Evolutionary conservation across 257 asterid genomes (phyloP), one percentile per base, ranked within the genome.

Genomic region (Solanum etuberosum): DNA sequence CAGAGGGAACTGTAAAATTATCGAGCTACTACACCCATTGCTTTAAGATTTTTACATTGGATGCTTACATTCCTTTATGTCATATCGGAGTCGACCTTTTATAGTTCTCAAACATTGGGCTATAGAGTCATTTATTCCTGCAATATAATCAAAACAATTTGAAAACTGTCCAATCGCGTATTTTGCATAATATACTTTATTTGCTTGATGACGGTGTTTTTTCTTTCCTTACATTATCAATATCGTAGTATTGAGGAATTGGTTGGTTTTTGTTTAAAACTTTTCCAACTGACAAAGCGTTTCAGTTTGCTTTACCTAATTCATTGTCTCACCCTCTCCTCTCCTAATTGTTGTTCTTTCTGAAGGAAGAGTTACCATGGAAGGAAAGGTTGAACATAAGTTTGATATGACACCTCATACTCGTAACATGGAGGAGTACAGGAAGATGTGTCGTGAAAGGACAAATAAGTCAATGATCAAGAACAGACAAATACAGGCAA

Each of bases 351-450:
- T 27, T 80, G 68, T 29, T 48, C 29, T 29, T 48, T 48, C 85
- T 80, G 85, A 87, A 91, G 93, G 92, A 57, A 89, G 67, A 80
- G 86, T 89, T 59, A 72, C 91, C 20, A 42, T 86, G 88, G 99
- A 97, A 93, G 99, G 99, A 77, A 97, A 93, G 90, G 98, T 96
- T 80, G 98, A 95, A 77, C 96, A 94, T 84, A 95, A 96, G 90
- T 96, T 96, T 92, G 99, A 96, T 89, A 92, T 96, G 98, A 95
- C 95, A 89, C 99, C 98, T 35, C 96, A 92, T 54, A 88, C 87
- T 40, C 63, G 86, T 61, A 91, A 90, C 87, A 86, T 90, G 91
- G 93, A 91, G 76, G 93, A 91, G 86, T 97, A 97, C 90, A 88
- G 97, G 81, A 94, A 91, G 87, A 88, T 97, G 96, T 97, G 99